Conservation (phyloP, 768 basidiomycete species). For the Lepiota venenata region DNA sequence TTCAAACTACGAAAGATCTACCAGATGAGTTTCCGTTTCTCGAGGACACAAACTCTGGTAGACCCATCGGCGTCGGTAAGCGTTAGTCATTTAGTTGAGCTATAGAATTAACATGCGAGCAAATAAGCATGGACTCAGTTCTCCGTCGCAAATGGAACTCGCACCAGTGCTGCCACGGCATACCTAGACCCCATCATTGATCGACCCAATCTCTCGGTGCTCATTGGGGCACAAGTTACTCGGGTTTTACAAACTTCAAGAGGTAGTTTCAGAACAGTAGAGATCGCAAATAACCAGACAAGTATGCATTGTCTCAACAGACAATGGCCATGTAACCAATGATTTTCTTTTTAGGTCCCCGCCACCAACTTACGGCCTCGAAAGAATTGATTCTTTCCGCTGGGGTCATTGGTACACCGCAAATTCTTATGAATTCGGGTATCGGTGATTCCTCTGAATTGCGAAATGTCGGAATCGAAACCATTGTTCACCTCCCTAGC, state of each 20-base stretch:
- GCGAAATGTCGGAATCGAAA: background rate
- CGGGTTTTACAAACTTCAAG: conserved; percentile 1
- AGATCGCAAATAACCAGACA: background rate
- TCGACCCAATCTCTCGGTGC: conserved; percentile 8
- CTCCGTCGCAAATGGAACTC: conserved; percentile 9
- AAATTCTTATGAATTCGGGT: conserved; percentile 6
- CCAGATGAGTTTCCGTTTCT: conserved; percentile 8
- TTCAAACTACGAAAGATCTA: background rate
- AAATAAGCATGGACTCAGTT: conserved; percentile 6
- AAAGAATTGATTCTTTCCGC: conserved; percentile 2
- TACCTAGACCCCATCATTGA: conserved; percentile 5
- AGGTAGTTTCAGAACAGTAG: conserved; percentile 1
- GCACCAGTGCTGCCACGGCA: conserved; percentile 5
- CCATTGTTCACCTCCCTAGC: background rate
- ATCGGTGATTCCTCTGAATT: background rate
- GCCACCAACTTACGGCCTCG: background rate
- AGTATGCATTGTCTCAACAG: background rate
- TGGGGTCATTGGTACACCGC: conserved; percentile 5
- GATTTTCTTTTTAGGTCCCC: background rate
- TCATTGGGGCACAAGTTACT: conserved; percentile 2
- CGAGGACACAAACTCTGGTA: conserved; percentile 6
- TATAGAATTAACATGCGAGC: background rate
- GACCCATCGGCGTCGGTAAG: conserved; percentile 13
- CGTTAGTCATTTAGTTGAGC: background rate
- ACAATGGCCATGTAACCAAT: background rate